phyloP scores from a whole-genome alignment of 352 stramenopile species.

The Blastocystis sp. region DNA sequence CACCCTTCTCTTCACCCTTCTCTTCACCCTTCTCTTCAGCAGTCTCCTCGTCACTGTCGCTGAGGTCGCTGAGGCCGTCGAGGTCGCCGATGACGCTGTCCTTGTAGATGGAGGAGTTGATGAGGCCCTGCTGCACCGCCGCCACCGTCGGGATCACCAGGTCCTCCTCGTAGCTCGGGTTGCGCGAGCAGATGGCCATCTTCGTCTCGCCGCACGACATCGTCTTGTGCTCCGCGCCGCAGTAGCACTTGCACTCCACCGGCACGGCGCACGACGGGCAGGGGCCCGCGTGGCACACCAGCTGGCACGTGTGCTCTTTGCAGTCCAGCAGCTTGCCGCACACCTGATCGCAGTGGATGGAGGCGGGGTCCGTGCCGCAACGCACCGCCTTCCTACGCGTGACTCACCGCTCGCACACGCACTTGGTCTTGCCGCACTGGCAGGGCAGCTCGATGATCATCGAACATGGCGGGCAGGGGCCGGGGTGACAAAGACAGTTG shows the following conservation, averaged over 20 bases:
- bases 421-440: slow-evolving; percentile 66
- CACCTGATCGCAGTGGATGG: slow-evolving; percentile 57
- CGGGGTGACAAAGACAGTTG: slow-evolving; percentile 57
- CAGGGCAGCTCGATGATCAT: slow-evolving; percentile 47
- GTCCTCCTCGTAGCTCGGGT: slow-evolving; percentile 17
- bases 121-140: background rate
- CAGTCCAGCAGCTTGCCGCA: slow-evolving; percentile 67
- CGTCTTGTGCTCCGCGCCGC: slow-evolving; percentile 42
- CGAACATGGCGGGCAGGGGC: slow-evolving; percentile 68
- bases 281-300: slow-evolving; percentile 42
- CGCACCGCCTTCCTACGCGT: slow-evolving; percentile 47
- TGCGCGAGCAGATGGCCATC: slow-evolving; percentile 52
- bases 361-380: slow-evolving; percentile 42
- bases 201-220: slow-evolving; percentile 68
- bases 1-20: background rate
- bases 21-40: background rate
- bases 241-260: slow-evolving; percentile 69
- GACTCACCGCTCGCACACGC: background rate
- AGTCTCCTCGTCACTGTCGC: slow-evolving; percentile 5
- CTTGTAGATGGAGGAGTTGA: slow-evolving; percentile 36
- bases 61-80: slow-evolving; percentile 41
- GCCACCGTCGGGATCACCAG: slow-evolving; percentile 34
- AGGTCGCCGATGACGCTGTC: slow-evolving; percentile 29
- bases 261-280: slow-evolving; percentile 38
- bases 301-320: slow-evolving; percentile 62